Percentiles rank a stretch among this genome's conserved stretches.
Conservation (phyloP, 2,329 filamentous ascomycete species). For the Sarocladiaceae sp. region DNA sequence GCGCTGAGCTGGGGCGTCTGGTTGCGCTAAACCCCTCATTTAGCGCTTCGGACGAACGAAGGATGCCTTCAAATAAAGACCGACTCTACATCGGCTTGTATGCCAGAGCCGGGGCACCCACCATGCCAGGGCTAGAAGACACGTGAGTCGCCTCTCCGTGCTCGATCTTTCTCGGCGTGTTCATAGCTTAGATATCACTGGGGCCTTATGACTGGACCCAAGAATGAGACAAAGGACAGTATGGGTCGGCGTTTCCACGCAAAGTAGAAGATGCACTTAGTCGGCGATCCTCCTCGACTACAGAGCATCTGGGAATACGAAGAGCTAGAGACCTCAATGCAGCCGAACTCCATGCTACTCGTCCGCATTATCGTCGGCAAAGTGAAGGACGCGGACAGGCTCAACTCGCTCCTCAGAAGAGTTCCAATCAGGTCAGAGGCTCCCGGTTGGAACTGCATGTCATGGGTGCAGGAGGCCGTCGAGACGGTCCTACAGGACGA, state of each 20-base stretch:
- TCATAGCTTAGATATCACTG: slow-evolving; percentile 26
- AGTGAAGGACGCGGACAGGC: slow-evolving; percentile 18
- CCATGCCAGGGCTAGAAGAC: slow-evolving; percentile 16
- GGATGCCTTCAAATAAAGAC: slow-evolving; percentile 15
- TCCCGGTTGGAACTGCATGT: slow-evolving; percentile 35
- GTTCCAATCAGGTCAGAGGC: slow-evolving; percentile 21
- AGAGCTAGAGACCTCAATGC: slow-evolving; percentile 13
- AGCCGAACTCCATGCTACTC: slow-evolving; percentile 11
- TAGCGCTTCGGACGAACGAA: too few species aligned
- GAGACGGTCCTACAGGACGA: slow-evolving; percentile 20
- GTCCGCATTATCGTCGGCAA: slow-evolving; percentile 21
- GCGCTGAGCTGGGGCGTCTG: too few species aligned
- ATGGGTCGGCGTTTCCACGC: slow-evolving; percentile 22
- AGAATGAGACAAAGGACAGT: slow-evolving; percentile 15
- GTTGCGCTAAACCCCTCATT: too few species aligned
- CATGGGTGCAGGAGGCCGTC: slow-evolving; percentile 35
- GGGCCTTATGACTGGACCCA: slow-evolving; percentile 28
- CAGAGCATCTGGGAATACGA: slow-evolving; percentile 22
- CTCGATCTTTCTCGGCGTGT: background rate
- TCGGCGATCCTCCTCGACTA: background rate
- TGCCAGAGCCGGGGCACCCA: slow-evolving; percentile 13
- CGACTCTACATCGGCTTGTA: slow-evolving; percentile 18
- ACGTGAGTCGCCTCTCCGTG: slow-evolving; percentile 10
- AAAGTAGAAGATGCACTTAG: slow-evolving; percentile 18
- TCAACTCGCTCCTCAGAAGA: slow-evolving; percentile 20